A percentile compares a stretch with the other conserved stretches of the same genome.
Conservation (phyloP, 2,329 filamentous ascomycete genomes). For the Byssothecium circinans region DNA sequence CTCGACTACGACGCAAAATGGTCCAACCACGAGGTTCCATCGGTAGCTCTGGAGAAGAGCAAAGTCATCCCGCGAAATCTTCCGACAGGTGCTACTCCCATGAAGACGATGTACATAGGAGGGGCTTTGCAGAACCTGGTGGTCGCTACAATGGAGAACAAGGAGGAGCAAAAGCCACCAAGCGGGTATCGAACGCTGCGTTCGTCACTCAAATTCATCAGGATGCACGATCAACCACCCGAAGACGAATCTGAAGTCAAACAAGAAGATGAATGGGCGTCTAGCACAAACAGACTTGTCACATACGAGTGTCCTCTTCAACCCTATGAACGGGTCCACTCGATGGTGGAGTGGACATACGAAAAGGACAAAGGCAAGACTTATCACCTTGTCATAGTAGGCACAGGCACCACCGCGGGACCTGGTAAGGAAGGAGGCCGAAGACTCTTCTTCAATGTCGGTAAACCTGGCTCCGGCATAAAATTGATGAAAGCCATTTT, state of each 20-base stretch:
- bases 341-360: constrained; percentile 66
- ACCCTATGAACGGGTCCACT: constrained; percentile 60
- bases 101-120: constrained; percentile 48
- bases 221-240: constrained; percentile 21
- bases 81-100: constrained; percentile 28
- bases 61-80: constrained; percentile 33
- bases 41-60: constrained; percentile 4
- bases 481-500: constrained; percentile 52
- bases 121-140: constrained; percentile 50
- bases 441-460: constrained; percentile 32
- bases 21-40: constrained; percentile 4
- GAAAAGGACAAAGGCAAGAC: constrained; percentile 55
- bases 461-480: constrained; percentile 43
- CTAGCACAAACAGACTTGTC: constrained; percentile 41
- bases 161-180: constrained; percentile 33
- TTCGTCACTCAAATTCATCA: constrained; percentile 37
- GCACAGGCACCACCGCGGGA: constrained; percentile 44
- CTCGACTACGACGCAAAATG: constrained; percentile 44
- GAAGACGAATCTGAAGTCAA: constrained; percentile 24
- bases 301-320: constrained; percentile 60
- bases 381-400: constrained; percentile 66
- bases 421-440: constrained; percentile 28
- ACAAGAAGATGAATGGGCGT: constrained; percentile 17
- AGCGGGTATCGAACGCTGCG: constrained; percentile 41
- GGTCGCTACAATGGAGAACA: constrained; percentile 48